phyloP scores from a whole-genome alignment of 1,284 basidiomycete genomes.

The Tilletia walkeri region DNA sequence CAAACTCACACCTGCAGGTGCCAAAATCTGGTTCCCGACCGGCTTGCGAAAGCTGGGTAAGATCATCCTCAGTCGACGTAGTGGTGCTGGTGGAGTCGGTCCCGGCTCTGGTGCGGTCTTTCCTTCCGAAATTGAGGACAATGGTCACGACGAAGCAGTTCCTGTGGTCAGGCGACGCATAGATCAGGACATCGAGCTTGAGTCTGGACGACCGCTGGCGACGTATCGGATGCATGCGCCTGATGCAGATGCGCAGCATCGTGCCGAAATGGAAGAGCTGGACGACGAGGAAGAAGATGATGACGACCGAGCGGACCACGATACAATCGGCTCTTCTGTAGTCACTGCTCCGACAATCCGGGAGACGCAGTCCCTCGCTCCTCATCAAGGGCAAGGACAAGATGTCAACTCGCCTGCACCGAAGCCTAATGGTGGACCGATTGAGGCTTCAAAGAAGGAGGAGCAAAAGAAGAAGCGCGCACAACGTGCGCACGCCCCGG shows the following conservation, averaged over 20 bases:
- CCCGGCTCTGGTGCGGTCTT: conserved; percentile 24
- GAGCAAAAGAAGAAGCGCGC: conserved; percentile 17
- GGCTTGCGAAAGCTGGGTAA: conserved; percentile 59
- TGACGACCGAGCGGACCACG: neutral
- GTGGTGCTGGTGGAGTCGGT: conserved; percentile 28
- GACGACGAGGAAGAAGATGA: conserved; percentile 2
- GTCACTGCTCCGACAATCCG: neutral
- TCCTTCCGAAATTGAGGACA: neutral
- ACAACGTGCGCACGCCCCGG: conserved; percentile 18
- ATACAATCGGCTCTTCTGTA: neutral
- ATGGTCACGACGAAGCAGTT: neutral
- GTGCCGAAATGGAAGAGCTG: neutral
- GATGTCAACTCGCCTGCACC: neutral
- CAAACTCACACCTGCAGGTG: conserved; percentile 57
- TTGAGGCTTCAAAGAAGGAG: conserved; percentile 4
- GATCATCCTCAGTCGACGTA: conserved; percentile 31
- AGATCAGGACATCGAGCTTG: neutral
- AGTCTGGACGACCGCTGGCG: neutral
- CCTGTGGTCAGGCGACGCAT: neutral
- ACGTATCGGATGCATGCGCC: too few relatives aligned
- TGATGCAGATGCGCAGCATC: neutral
- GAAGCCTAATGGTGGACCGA: too few relatives aligned
- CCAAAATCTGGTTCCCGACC: conserved; percentile 63
- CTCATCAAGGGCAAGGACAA: neutral
- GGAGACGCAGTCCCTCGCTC: neutral